Evolutionary conservation across 306 rosid species (phyloP), one percentile per base, ranked within the genome.

Genomic region (Cajanus cajan): DNA sequence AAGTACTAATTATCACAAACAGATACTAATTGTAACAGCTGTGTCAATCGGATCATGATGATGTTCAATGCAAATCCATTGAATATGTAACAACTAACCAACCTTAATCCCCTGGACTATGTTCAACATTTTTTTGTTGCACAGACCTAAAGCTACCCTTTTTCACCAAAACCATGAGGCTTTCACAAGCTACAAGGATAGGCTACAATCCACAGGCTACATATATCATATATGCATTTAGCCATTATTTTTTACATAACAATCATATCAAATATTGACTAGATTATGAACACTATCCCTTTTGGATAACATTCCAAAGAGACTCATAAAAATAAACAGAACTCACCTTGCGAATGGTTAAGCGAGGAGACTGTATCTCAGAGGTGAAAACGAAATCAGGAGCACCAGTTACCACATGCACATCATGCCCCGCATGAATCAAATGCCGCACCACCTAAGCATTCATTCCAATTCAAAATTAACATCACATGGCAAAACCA

Each of bases 301-400:
- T 45, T 39, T 28, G 11, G 51, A 8, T 6, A 8, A 8, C 52
- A 61, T 37, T 8, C 13, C 8, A 55, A 70, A 54, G 34, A 45
- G 11, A 44, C 16, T 33, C 6, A 18, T 4, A 7, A 34, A 55
- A 57, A 6, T 6, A 24, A 79, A 59, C 0, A 40, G n/a, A 72
- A 67, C 36, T 67, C 58, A 93, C 99, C 90, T 88, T 96, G 19
- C 98, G 98, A 80, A 96, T 91, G 83, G 90, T 86, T 44, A 95
- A 83, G 14, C 94, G 85, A 72, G 94, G 94, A 44, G 99, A 95
- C 44, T 89, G 82, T 19, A 95, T 72, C 76, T 78, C 96, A 21
- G 98, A 87, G 47, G 98, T 93, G 86, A 96, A 95, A 58, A 96
- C 97, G 75, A 96, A 96, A 10, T 91, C 94, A 34, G 99, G 96